Evolutionary conservation across 139 green algal genomes (phyloP).

Genomic region (Chlorella sp.): DNA sequence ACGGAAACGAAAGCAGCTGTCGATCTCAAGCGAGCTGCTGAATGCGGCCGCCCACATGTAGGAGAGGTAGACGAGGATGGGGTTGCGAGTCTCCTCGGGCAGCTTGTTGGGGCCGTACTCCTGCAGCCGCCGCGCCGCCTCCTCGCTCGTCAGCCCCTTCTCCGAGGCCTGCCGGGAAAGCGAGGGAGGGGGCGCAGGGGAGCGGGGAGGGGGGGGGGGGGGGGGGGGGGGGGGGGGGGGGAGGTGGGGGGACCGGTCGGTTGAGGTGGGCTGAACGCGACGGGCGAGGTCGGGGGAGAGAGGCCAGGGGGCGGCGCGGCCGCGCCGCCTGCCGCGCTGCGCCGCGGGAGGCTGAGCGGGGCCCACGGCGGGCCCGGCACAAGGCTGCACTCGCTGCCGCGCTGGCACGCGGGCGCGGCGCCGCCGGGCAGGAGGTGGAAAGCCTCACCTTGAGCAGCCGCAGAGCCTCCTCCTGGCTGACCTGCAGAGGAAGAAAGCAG

Average conservation of each 20-base stretch:
- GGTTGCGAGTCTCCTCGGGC: conserved; percentile 67
- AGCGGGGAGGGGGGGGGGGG: background rate
- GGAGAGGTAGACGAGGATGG: conserved; percentile 51
- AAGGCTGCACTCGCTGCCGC: background rate
- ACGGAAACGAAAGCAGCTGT: no score
- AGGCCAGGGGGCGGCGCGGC: background rate
- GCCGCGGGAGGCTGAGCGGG: background rate
- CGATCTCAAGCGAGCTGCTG: no score
- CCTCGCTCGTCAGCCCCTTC: conserved; percentile 52
- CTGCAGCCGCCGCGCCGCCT: conserved; percentile 56
- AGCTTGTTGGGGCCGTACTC: conserved; percentile 85
- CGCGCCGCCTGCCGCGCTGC: background rate
- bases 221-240: no score
- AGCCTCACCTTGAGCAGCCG: conserved; percentile 29
- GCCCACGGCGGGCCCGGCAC: background rate
- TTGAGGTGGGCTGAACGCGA: background rate
- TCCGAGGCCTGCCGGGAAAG: conserved; percentile 38
- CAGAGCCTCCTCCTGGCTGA: conserved; percentile 34
- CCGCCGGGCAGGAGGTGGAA: background rate
- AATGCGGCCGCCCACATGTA: no score
- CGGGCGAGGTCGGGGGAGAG: background rate
- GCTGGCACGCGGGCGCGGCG: background rate
- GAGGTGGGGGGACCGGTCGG: background rate
- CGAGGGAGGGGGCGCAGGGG: background rate
- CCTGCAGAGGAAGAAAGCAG: background rate